Evolutionary conservation across 2,329 filamentous ascomycete species (phyloP).

Genomic region (Paraconiothyrium sp.): DNA sequence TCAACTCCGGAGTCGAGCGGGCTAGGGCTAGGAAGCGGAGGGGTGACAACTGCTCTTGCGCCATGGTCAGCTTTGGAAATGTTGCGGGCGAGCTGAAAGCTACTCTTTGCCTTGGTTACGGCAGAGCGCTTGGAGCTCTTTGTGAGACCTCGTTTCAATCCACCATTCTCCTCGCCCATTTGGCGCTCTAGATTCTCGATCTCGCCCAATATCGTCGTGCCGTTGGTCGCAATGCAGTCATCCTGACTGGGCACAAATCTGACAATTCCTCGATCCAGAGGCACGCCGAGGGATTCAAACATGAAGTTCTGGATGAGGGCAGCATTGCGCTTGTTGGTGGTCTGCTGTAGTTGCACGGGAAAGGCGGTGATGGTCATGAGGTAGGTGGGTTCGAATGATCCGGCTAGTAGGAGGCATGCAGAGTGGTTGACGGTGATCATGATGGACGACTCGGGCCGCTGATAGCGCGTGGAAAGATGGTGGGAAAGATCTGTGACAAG

Average conservation of each 20-base stretch:
- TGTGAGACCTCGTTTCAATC: conserved; percentile 54
- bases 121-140: conserved; percentile 47
- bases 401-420: conserved; percentile 77
- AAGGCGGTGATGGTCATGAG: conserved; percentile 77
- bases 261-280: conserved; percentile 73
- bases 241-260: conserved; percentile 76
- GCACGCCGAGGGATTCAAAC: conserved; percentile 73
- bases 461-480: conserved; percentile 78
- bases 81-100: conserved; percentile 46
- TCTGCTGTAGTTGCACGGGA: conserved; percentile 72
- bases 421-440: conserved; percentile 80
- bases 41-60: conserved; percentile 37
- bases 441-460: conserved; percentile 76
- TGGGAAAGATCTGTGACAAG: conserved; percentile 79
- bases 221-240: conserved; percentile 75
- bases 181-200: conserved; percentile 67
- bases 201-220: conserved; percentile 74
- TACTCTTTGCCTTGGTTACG: conserved; percentile 49
- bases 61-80: conserved; percentile 40
- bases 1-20: conserved; percentile 48
- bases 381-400: conserved; percentile 81
- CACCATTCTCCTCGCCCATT: conserved; percentile 52
- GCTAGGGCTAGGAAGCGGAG: conserved; percentile 46
- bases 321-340: conserved; percentile 83
- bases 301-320: conserved; percentile 80